Evolutionary conservation across 805 yeast species (phyloP).

Genomic region (Wickerhamiella azymoides): DNA sequence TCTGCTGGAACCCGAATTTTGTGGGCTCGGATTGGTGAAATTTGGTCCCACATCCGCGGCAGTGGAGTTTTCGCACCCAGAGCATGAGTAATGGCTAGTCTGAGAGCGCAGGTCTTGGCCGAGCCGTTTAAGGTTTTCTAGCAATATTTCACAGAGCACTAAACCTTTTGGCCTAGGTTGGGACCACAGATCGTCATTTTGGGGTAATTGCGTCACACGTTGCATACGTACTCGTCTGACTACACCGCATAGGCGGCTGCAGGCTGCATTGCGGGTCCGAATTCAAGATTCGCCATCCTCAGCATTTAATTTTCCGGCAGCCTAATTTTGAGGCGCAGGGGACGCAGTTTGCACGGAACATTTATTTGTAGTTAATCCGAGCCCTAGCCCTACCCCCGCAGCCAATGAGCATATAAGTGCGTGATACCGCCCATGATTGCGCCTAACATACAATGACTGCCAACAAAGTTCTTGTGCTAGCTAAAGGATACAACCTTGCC

Average conservation of each 20-base stretch:
- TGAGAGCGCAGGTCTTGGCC: neutral
- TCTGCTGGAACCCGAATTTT: constrained; percentile 6
- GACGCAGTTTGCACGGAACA: neutral
- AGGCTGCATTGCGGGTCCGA: too few relatives aligned
- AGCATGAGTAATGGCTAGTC: neutral
- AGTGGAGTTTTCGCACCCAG: constrained; percentile 9
- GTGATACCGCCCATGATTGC: too few relatives aligned
- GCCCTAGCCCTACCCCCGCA: neutral
- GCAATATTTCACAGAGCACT: too few relatives aligned
- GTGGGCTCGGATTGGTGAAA: constrained; percentile 1
- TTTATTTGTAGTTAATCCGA: neutral
- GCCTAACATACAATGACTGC: neutral
- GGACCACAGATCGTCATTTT: too few relatives aligned
- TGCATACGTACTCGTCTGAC: too few relatives aligned
- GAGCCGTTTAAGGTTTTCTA: too few relatives aligned
- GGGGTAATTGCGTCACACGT: too few relatives aligned
- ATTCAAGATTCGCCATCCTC: too few relatives aligned
- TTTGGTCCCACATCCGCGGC: constrained; percentile 13
- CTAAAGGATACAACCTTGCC: constrained; percentile 41
- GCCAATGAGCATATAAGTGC: neutral
- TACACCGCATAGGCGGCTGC: too few relatives aligned
- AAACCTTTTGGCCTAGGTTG: too few relatives aligned
- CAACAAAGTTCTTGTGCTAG: constrained; percentile 47
- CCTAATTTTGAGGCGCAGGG: too few relatives aligned
- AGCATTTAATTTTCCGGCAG: too few relatives aligned